Conservation (phyloP, 2,329 filamentous ascomycete genomes). For the Phaeosphaeriaceae sp. region DNA sequence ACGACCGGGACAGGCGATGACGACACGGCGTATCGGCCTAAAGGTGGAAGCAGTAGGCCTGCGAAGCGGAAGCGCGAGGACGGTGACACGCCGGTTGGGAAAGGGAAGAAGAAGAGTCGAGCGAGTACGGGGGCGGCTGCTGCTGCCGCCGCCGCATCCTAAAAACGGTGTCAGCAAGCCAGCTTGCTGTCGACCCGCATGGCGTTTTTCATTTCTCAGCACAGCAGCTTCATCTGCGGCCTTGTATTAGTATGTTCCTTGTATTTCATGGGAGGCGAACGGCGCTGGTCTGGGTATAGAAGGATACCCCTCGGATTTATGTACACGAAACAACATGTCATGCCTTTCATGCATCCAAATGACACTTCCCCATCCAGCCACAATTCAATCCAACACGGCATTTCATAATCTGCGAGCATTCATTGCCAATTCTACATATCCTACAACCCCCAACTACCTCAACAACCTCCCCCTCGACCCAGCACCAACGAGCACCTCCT, state of each 20-base stretch:
- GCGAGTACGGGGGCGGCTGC: slow-evolving; percentile 27
- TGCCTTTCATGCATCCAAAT: background rate
- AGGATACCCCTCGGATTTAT: background rate
- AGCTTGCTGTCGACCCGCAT: background rate
- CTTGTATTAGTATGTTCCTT: background rate
- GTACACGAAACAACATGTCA: background rate
- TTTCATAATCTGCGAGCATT: too few species aligned
- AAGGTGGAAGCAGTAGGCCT: slow-evolving; percentile 54
- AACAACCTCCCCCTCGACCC: slow-evolving; percentile 18
- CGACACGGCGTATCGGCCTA: slow-evolving; percentile 56
- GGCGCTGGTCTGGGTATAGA: slow-evolving; percentile 2
- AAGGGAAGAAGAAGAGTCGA: slow-evolving; percentile 44
- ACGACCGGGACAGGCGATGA: slow-evolving; percentile 46
- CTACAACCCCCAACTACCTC: background rate
- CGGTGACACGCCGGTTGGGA: slow-evolving; percentile 34
- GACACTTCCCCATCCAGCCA: too few species aligned
- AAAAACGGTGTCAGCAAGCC: too few species aligned
- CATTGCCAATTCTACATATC: background rate
- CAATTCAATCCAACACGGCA: too few species aligned
- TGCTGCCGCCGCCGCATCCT: too few species aligned
- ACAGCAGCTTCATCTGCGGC: too few species aligned
- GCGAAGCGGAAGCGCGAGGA: slow-evolving; percentile 54
- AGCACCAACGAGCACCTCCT: slow-evolving; percentile 26
- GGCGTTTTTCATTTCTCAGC: too few species aligned
- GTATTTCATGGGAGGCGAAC: slow-evolving; percentile 1